Conservation (phyloP, 495 filamentous ascomycete species). For the Aspergillus ostianus region DNA sequence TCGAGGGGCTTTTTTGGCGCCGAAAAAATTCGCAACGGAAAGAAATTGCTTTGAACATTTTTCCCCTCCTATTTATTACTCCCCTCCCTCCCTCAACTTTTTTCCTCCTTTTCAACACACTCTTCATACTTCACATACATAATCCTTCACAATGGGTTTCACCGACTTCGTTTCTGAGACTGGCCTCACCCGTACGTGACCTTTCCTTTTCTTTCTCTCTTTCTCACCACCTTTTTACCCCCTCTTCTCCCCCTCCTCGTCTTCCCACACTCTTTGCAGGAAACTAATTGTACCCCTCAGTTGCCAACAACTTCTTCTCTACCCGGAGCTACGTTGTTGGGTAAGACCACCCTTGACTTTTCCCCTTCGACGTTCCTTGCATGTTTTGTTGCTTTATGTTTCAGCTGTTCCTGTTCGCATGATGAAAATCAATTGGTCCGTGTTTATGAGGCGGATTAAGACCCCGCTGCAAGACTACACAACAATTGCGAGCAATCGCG, state of each 20-base stretch:
- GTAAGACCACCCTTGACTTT: constrained; percentile 51
- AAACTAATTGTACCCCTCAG: constrained; percentile 54
- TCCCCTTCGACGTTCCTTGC: constrained; percentile 14
- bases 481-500: constrained; percentile 73
- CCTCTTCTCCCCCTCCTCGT: constrained; percentile 18
- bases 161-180: constrained; percentile 84
- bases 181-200: constrained; percentile 75
- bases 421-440: constrained; percentile 97
- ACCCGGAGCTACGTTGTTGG: constrained; percentile 92
- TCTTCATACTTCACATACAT: constrained; percentile 23
- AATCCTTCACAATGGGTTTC: constrained; percentile 80
- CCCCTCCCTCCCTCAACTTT: constrained; percentile 27
- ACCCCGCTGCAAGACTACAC: constrained; percentile 87
- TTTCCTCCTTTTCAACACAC: constrained; percentile 22
- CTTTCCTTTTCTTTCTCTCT: constrained; percentile 24
- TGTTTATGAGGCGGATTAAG: constrained; percentile 99
- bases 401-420: constrained; percentile 41
- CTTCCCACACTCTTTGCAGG: constrained; percentile 8
- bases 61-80: constrained; percentile 23
- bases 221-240: constrained; percentile 15
- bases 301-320: constrained; percentile 87
- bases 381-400: constrained; percentile 13
- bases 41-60: constrained; percentile 24
- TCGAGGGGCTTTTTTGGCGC: constrained; percentile 24
- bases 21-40: constrained; percentile 41